phyloP scores from a whole-genome alignment of 257 asterid species.

The Nicotiana benthamiana region DNA sequence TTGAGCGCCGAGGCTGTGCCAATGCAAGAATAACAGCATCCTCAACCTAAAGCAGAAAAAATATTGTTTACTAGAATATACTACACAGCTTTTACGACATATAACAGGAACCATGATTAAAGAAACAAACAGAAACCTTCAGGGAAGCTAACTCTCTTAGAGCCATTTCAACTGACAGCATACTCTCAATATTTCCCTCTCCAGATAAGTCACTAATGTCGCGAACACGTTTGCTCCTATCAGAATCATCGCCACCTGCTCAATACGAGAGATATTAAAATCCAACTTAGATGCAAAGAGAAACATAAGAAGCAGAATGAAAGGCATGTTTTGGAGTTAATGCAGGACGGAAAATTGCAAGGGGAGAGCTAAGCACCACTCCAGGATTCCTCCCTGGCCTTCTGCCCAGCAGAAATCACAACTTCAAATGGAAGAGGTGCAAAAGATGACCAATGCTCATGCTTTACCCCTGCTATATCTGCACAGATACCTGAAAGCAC shows the following conservation, averaged over 20 bases:
- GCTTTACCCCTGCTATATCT: conserved; percentile 69
- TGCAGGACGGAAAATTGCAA: conserved; percentile 1
- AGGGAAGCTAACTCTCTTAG: conserved; percentile 90
- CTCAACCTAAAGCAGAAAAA: conserved; percentile 60
- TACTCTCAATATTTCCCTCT: conserved; percentile 98
- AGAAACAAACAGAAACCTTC: conserved; percentile 44
- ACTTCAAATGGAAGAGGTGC: conserved; percentile 99
- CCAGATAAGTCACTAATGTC: conserved; percentile 86
- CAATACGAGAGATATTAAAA: conserved; percentile 16
- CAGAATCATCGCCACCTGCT: conserved; percentile 44
- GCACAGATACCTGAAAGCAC: conserved; percentile 71
- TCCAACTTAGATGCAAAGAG: conserved; percentile 14
- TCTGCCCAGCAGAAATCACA: conserved; percentile 94
- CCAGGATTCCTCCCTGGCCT: conserved; percentile 89
- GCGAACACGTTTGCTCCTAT: conserved; percentile 39
- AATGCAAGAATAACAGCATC: conserved; percentile 82
- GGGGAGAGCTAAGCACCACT: conserved; percentile 46
- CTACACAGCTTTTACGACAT: neutral
- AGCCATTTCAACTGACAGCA: conserved; percentile 99
- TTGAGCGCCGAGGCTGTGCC: conserved; percentile 76
- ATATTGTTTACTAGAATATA: neutral
- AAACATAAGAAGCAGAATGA: conserved; percentile 1
- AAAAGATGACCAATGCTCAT: conserved; percentile 91
- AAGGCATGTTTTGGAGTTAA: conserved; percentile 1
- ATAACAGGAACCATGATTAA: neutral